Percentiles rank a stretch among this genome's conserved stretches.
These are phyloP conservation scores for Aspergillus felis DNA, from an alignment of 2,329 filamentous ascomycete species.

Conservation along the genomic window DNA sequence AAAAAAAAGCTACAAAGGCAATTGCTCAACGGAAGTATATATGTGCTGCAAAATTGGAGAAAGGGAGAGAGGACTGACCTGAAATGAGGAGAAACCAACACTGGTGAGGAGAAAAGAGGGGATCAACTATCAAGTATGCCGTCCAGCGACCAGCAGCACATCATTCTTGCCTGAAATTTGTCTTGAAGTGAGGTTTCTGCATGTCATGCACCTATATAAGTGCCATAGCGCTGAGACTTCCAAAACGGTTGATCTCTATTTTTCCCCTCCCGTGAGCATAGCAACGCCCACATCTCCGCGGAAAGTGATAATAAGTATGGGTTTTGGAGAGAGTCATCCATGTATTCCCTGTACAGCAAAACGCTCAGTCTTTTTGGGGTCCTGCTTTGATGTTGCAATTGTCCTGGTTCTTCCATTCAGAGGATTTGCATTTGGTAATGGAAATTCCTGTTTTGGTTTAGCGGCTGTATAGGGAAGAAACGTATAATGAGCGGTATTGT, in stretches of 20 bases:
- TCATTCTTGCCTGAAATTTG: neutral
- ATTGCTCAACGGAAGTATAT: slow-evolving; percentile 2
- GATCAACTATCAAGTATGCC: neutral
- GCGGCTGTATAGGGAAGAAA: slow-evolving; percentile 7
- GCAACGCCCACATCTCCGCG: slow-evolving; percentile 5
- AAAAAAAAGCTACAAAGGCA: neutral
- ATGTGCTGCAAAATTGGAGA: neutral
- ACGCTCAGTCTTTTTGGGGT: neutral
- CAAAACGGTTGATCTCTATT: neutral
- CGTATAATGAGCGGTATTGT: slow-evolving; percentile 3
- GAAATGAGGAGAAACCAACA: neutral
- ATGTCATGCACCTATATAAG: neutral
- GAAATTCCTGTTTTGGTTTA: slow-evolving; percentile 28
- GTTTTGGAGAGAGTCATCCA: neutral
- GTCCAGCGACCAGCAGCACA: neutral
- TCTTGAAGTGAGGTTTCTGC: neutral
- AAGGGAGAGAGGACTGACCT: neutral
- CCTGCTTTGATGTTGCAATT: neutral
- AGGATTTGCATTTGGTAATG: slow-evolving; percentile 34
- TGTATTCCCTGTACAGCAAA: neutral
- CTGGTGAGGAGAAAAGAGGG: neutral
- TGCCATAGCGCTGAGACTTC: neutral
- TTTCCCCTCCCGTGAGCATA: neutral
- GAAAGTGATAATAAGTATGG: neutral
- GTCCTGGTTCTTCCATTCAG: slow-evolving; percentile 27